Evolutionary conservation across 2,329 filamentous ascomycete species (phyloP).

Genomic region (Tolypocladium sp.): DNA sequence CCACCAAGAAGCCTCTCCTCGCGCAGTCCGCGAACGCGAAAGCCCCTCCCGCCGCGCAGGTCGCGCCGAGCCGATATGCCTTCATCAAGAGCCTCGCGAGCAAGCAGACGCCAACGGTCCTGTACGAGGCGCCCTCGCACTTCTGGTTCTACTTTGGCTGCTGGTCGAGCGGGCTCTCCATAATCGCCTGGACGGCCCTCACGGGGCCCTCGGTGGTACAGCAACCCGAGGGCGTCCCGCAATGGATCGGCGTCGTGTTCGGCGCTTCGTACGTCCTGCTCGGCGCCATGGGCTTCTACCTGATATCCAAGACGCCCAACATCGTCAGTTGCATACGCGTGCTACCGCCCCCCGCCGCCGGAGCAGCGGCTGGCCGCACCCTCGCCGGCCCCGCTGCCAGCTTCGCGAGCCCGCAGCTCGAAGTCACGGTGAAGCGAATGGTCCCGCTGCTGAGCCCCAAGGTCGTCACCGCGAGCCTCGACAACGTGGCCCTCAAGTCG

Average conservation of each 20-base stretch:
- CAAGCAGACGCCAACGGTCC: constrained; percentile 44
- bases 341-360: constrained; percentile 32
- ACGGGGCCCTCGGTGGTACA: constrained; percentile 22
- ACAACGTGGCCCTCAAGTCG: constrained; percentile 23
- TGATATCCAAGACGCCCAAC: constrained; percentile 46
- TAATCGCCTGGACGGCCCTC: constrained; percentile 24
- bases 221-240: constrained; percentile 38
- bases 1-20: constrained; percentile 5
- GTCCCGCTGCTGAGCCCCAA: constrained; percentile 38
- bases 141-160: constrained; percentile 52
- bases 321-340: constrained; percentile 51
- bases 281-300: constrained; percentile 49
- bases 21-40: constrained; percentile 2
- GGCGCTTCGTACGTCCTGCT: constrained; percentile 50
- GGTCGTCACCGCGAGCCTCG: constrained; percentile 26
- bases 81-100: constrained; percentile 48
- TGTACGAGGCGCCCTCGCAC: constrained; percentile 59
- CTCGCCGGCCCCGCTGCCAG: constrained; percentile 5
- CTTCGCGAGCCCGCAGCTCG: constrained; percentile 31
- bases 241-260: constrained; percentile 50
- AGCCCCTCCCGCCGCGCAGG: neutral
- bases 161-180: constrained; percentile 41
- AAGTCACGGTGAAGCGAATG: constrained; percentile 41
- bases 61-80: constrained; percentile 24
- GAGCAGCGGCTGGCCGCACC: constrained; percentile 5